Evolutionary conservation across 1,139 yeast species (phyloP).

Genomic region (Geotrichum fermentans): DNA sequence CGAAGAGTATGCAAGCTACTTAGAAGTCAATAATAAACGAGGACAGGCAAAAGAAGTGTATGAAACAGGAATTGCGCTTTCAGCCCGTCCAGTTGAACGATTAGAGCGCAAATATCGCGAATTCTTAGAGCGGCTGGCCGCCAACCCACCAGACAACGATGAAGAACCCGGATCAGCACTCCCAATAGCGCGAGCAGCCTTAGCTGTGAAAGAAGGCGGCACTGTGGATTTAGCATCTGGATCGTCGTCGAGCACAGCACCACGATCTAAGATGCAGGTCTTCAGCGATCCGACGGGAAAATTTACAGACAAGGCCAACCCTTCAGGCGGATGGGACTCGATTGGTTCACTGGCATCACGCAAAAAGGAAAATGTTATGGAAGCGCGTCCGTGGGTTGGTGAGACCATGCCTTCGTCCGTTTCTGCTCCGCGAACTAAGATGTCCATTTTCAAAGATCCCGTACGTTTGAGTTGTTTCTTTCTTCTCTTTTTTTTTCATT

Average conservation of each 20-base stretch:
- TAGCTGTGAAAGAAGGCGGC: conserved; percentile 23
- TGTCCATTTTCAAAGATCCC: conserved; percentile 42
- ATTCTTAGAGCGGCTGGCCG: conserved; percentile 43
- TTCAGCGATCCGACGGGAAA: conserved; percentile 34
- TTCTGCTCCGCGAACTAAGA: conserved; percentile 31
- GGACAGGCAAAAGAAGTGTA: conserved; percentile 62
- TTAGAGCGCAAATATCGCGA: conserved; percentile 48
- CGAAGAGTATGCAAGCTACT: conserved; percentile 69
- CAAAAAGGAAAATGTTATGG: conserved; percentile 59
- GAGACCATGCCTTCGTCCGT: conserved; percentile 46
- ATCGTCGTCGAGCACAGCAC: conserved; percentile 6
- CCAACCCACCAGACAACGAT: conserved; percentile 31
- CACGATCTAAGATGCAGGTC: conserved; percentile 30
- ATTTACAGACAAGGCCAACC: conserved; percentile 24
- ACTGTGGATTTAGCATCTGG: conserved; percentile 9
- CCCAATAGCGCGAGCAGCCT: conserved; percentile 21
- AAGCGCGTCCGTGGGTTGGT: conserved; percentile 65
- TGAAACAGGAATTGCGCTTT: conserved; percentile 52
- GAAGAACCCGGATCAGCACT: conserved; percentile 36
- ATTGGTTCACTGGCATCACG: conserved; percentile 51
- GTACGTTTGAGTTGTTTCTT: too few relatives aligned
- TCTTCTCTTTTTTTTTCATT: neutral
- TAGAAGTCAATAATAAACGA: conserved; percentile 51
- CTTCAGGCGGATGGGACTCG: conserved; percentile 44
- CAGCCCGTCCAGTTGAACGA: conserved; percentile 62